A percentile compares a stretch with the other conserved stretches of the same genome.
Evolutionary conservation across 2,329 filamentous ascomycete genomes (phyloP).

Genomic region (Fusarium metavorans): DNA sequence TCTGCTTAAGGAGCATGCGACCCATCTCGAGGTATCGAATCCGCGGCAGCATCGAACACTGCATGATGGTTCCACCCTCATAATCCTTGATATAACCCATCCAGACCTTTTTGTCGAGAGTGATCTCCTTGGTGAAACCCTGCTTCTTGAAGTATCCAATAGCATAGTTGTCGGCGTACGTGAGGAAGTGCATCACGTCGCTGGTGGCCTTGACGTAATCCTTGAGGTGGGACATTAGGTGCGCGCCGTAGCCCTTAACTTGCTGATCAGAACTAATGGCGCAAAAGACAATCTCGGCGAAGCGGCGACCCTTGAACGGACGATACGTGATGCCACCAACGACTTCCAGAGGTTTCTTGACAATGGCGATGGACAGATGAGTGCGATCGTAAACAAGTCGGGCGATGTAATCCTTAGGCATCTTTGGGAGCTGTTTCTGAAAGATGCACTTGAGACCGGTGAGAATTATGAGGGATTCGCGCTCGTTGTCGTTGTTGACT

Average conservation of each 20-base stretch:
- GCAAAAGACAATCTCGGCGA: conserved; percentile 99
- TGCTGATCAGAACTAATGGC: conserved; percentile 98
- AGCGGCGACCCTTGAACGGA: conserved; percentile 90
- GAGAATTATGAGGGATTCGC: conserved; percentile 91
- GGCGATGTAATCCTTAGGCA: conserved; percentile 99
- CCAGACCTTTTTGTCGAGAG: conserved; percentile 88
- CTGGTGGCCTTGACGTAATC: conserved; percentile 98
- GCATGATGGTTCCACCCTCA: conserved; percentile 98
- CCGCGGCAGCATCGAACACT: conserved; percentile 95
- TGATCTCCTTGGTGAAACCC: conserved; percentile 98
- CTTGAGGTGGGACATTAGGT: conserved; percentile 98
- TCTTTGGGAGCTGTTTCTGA: conserved; percentile 97
- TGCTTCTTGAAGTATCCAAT: conserved; percentile 99
- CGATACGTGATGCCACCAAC: conserved; percentile 97
- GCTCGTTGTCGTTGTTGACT: conserved; percentile 93
- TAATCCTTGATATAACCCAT: conserved; percentile 99
- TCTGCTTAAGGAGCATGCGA: conserved; percentile 96
- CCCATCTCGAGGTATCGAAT: conserved; percentile 94
- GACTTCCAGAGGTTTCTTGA: conserved; percentile 96
- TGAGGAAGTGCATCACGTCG: conserved; percentile 98
- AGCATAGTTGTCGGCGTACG: conserved; percentile 98
- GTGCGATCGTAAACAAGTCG: conserved; percentile 97
- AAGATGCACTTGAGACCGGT: conserved; percentile 98
- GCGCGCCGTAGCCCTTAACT: conserved; percentile 97
- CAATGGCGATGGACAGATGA: conserved; percentile 95